Conservation (phyloP, 2,329 filamentous ascomycete species). For the Hypocrella siamensis region DNA sequence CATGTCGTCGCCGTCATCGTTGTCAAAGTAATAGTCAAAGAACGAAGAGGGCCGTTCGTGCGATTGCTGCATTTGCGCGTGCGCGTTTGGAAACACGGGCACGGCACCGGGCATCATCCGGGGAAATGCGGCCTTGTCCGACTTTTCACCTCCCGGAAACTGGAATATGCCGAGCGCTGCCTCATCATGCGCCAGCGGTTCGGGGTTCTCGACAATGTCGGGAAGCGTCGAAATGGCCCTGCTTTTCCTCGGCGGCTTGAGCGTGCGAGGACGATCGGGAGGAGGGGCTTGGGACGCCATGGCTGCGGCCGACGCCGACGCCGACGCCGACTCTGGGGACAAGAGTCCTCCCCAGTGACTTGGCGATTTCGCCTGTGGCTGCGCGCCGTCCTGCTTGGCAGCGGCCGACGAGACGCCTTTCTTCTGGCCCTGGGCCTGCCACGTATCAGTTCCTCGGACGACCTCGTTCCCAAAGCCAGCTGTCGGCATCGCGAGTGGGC, state of each 20-base stretch:
- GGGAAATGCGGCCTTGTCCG: constrained; percentile 30
- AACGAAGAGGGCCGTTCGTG: constrained; percentile 31
- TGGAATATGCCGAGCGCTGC: constrained; percentile 49
- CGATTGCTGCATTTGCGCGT: constrained; percentile 1
- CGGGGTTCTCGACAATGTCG: constrained; percentile 47
- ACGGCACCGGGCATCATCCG: constrained; percentile 20
- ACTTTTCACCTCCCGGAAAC: constrained; percentile 50
- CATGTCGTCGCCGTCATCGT: constrained; percentile 29
- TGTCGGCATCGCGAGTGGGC: too few relatives aligned
- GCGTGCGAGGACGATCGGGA: constrained; percentile 27
- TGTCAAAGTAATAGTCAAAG: constrained; percentile 40
- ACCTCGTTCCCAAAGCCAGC: too few relatives aligned
- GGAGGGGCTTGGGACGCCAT: constrained; percentile 5
- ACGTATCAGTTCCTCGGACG: too few relatives aligned
- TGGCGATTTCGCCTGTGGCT: too few relatives aligned
- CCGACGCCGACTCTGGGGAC: background rate
- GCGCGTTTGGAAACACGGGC: constrained; percentile 3
- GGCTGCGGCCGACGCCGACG: background rate
- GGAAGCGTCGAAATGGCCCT: constrained; percentile 43
- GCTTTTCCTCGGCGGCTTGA: constrained; percentile 37
- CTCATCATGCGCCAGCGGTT: constrained; percentile 40
- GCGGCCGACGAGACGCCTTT: too few relatives aligned
- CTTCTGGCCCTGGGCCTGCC: too few relatives aligned
- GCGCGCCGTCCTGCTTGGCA: too few relatives aligned
- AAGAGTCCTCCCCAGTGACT: background rate